A percentile compares a stretch with the other conserved stretches of the same genome.
Conservation (phyloP, 1,284 basidiomycete species). For the Heterobasidion occidentale region DNA sequence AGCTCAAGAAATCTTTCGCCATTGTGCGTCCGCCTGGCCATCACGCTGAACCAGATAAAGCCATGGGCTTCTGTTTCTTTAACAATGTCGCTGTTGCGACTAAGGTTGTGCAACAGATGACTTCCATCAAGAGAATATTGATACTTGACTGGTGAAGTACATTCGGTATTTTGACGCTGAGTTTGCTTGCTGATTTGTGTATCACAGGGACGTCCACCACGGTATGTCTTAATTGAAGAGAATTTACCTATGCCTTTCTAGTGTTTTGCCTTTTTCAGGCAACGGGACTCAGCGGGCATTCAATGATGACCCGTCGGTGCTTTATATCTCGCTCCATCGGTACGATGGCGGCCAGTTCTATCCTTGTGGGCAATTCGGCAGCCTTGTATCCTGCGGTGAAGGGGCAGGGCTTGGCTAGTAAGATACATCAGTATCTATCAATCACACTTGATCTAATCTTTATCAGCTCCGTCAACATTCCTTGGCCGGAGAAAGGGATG, state of each 20-base stretch:
- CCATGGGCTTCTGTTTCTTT: slow-evolving; percentile 99
- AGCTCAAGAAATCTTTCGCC: slow-evolving; percentile 85
- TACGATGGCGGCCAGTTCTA: slow-evolving; percentile 92
- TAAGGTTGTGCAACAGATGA: slow-evolving; percentile 66
- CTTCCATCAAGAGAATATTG: slow-evolving; percentile 71
- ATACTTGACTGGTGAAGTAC: slow-evolving; percentile 88
- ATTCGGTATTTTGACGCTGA: neutral
- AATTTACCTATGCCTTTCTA: neutral
- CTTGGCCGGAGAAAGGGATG: slow-evolving; percentile 89
- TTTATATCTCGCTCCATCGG: slow-evolving; percentile 96
- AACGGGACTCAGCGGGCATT: slow-evolving; percentile 98
- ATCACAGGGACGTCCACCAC: slow-evolving; percentile 90
- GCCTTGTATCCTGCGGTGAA: slow-evolving; percentile 78
- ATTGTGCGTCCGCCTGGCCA: slow-evolving; percentile 97
- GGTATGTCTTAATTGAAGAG: slow-evolving; percentile 37
- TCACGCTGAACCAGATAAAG: slow-evolving; percentile 95
- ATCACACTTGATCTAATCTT: slow-evolving; percentile 8
- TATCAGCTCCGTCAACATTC: slow-evolving; percentile 85
- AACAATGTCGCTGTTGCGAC: slow-evolving; percentile 97
- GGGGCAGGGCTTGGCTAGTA: slow-evolving; percentile 80
- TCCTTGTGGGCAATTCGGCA: slow-evolving; percentile 87
- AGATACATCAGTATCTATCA: slow-evolving; percentile 28
- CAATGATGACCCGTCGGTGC: slow-evolving; percentile 82
- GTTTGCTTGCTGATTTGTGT: neutral
- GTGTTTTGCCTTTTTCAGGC: slow-evolving; percentile 34